A percentile compares a stretch with the other conserved stretches of the same genome.
Conservation (phyloP, 2,329 filamentous ascomycete genomes). For the Thelonectria rubi region DNA sequence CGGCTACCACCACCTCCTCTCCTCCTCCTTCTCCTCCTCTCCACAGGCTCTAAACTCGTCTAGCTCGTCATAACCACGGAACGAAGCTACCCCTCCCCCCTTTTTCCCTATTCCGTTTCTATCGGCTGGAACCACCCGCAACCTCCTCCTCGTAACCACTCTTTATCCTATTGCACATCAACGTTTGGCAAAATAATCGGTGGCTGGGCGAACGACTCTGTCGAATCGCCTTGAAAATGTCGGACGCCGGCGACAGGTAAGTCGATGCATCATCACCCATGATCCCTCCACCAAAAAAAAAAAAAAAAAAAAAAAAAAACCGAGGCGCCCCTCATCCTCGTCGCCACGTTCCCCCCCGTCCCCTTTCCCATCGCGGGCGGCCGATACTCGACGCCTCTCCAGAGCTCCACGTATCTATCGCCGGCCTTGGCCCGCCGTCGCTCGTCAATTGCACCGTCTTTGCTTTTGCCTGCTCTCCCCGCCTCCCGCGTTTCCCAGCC, state of each 20-base stretch:
- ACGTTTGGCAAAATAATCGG: neutral
- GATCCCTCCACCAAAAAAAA: neutral
- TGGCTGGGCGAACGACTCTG: slow-evolving; percentile 1
- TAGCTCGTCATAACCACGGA: slow-evolving; percentile 7
- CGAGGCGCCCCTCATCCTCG: neutral
- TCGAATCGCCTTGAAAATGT: slow-evolving; percentile 32
- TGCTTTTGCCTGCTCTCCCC: slow-evolving; percentile 8
- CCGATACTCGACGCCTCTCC: slow-evolving; percentile 1
- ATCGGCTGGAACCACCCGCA: neutral
- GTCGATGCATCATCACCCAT: slow-evolving; percentile 12
- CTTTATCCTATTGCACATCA: neutral
- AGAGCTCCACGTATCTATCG: slow-evolving; percentile 6
- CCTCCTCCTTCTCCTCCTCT: neutral
- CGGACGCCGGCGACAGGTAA: slow-evolving; percentile 41
- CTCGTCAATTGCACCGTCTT: slow-evolving; percentile 21
- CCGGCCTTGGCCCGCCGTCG: slow-evolving; percentile 2
- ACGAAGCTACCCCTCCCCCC: slow-evolving; percentile 3
- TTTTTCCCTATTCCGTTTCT: slow-evolving; percentile 6
- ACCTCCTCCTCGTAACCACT: neutral
- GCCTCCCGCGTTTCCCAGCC: slow-evolving; percentile 9
- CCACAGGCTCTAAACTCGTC: neutral
- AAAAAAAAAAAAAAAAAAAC: no score
- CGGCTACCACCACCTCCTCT: neutral
- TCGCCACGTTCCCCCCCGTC: slow-evolving; percentile 3
- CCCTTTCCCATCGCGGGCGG: slow-evolving; percentile 4